A percentile compares a stretch with the other conserved stretches of the same genome.
Conservation (phyloP, 1,139 yeast genomes). For the Nakaseomyces nivariensis region DNA sequence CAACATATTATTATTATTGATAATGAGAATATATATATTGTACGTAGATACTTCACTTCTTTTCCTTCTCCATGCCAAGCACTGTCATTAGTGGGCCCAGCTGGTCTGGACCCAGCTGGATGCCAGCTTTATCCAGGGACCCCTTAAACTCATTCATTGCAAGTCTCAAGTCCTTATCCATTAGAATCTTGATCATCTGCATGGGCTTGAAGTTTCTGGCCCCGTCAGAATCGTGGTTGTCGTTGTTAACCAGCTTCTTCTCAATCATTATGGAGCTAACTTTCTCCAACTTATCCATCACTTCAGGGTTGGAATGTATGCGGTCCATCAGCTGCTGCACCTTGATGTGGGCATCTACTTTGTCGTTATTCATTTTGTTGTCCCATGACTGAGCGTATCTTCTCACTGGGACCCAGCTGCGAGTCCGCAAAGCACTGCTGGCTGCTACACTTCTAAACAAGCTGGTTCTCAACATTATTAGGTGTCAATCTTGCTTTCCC, state of each 20-base stretch:
- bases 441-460: not conserved
- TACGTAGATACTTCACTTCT: not conserved
- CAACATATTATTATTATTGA: not conserved
- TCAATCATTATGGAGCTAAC: slow-evolving; percentile 17
- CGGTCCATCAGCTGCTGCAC: slow-evolving; percentile 20
- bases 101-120: slow-evolving; percentile 22
- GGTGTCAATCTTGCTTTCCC: too few relatives aligned
- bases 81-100: slow-evolving; percentile 23
- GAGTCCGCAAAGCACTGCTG: not conserved
- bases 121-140: slow-evolving; percentile 19
- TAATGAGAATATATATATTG: too few relatives aligned
- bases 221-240: slow-evolving; percentile 10
- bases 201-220: slow-evolving; percentile 10
- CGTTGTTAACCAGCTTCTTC: slow-evolving; percentile 16
- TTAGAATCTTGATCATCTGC: slow-evolving; percentile 23
- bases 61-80: slow-evolving; percentile 18
- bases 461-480: not conserved
- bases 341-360: slow-evolving; percentile 18
- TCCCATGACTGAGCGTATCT: slow-evolving; percentile 24
- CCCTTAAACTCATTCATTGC: slow-evolving; percentile 20
- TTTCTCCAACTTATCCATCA: slow-evolving; percentile 15
- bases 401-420: slow-evolving; percentile 5
- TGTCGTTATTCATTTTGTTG: slow-evolving; percentile 12
- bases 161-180: slow-evolving; percentile 20
- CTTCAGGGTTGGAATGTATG: slow-evolving; percentile 18